Conservation (phyloP, 2,329 filamentous ascomycete genomes). For the Aspergillus quadricinctus region DNA sequence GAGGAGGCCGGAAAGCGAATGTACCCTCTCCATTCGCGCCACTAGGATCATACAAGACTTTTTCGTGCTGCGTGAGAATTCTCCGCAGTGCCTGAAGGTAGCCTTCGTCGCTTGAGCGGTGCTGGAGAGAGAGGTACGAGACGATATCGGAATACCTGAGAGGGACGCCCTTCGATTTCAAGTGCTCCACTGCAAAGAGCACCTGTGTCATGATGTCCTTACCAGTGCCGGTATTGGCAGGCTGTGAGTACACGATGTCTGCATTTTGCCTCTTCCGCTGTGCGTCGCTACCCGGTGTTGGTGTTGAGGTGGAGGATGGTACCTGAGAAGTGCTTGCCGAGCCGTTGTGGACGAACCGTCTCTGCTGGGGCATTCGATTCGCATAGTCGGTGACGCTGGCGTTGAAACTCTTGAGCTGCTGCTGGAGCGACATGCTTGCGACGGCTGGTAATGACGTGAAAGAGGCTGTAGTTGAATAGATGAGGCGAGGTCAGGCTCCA, state of each 20-base stretch:
- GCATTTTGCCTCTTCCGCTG: slow-evolving; percentile 59
- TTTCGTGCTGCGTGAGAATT: slow-evolving; percentile 63
- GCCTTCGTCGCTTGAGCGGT: slow-evolving; percentile 54
- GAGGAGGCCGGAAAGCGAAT: slow-evolving; percentile 80
- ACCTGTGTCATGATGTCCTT: slow-evolving; percentile 82
- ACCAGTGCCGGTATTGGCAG: slow-evolving; percentile 69
- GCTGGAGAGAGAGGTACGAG: slow-evolving; percentile 70
- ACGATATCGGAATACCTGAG: slow-evolving; percentile 73
- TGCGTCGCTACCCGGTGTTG: slow-evolving; percentile 31
- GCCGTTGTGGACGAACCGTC: slow-evolving; percentile 47
- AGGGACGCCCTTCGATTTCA: slow-evolving; percentile 65
- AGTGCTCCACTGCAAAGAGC: slow-evolving; percentile 77
- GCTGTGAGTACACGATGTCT: slow-evolving; percentile 66
- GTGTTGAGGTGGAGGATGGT: slow-evolving; percentile 31
- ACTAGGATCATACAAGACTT: slow-evolving; percentile 54
- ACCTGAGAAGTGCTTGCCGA: slow-evolving; percentile 59
- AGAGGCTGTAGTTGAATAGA: neutral
- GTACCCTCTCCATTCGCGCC: slow-evolving; percentile 65
- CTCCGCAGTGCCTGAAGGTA: slow-evolving; percentile 61
- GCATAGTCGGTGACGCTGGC: slow-evolving; percentile 61
- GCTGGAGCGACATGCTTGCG: slow-evolving; percentile 59
- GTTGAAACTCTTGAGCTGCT: slow-evolving; percentile 60
- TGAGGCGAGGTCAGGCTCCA: slow-evolving; percentile 11
- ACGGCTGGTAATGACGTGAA: neutral
- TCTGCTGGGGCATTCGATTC: slow-evolving; percentile 55